Evolutionary conservation across 1,284 basidiomycete genomes (phyloP).

Genomic region (Hortiboletus rubellus): DNA sequence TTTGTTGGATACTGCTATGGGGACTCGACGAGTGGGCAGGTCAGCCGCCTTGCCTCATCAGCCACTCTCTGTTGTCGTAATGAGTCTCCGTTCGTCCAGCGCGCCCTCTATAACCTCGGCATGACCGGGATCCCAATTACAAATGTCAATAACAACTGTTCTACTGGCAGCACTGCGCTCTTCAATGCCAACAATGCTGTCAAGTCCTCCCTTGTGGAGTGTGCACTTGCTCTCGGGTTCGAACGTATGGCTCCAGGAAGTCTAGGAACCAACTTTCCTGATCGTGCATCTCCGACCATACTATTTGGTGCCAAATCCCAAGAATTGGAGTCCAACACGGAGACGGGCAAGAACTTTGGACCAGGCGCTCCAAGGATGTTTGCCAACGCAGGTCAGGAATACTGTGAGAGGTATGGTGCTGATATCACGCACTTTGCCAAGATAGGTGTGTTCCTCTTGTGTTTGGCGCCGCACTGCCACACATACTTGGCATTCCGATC

Average conservation of each 20-base stretch:
- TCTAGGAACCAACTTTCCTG: constrained; percentile 68
- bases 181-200: constrained; percentile 69
- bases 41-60: constrained; percentile 22
- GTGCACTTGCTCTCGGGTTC: constrained; percentile 82
- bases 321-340: constrained; percentile 55
- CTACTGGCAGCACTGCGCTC: constrained; percentile 75
- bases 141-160: constrained; percentile 87
- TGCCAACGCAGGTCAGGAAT: constrained; percentile 76
- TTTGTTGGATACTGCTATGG: constrained; percentile 81
- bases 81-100: constrained; percentile 3
- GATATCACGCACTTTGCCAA: constrained; percentile 69
- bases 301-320: constrained; percentile 46
- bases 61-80: constrained; percentile 34
- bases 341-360: constrained; percentile 63
- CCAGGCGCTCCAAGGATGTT: constrained; percentile 77
- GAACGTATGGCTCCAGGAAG: constrained; percentile 86
- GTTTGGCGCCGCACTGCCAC: too few relatives aligned
- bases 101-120: constrained; percentile 84
- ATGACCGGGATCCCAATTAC: constrained; percentile 84
- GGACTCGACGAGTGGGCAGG: constrained; percentile 82
- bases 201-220: constrained; percentile 71
- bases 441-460: constrained; percentile 54
- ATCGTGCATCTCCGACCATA: constrained; percentile 60
- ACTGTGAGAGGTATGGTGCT: constrained; percentile 75
- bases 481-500: background rate